phyloP scores from a whole-genome alignment of 1,284 basidiomycete species.

The Phellopilus nigrolimitatus region DNA sequence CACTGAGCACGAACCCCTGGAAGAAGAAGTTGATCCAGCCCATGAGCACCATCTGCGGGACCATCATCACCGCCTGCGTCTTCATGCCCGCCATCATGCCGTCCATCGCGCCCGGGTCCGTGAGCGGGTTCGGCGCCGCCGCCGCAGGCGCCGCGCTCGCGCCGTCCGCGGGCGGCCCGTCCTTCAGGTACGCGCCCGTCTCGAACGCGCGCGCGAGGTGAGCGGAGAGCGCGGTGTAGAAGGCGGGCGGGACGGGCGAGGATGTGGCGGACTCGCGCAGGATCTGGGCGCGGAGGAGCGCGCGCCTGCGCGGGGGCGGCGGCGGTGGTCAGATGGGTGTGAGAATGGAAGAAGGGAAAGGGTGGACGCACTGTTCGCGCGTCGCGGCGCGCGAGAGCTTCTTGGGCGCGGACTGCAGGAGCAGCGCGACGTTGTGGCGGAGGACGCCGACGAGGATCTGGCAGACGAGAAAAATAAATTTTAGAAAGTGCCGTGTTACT shows the following conservation, averaged over 20 bases:
- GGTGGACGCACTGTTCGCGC: slow-evolving; percentile 87
- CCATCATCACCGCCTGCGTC: slow-evolving; percentile 98
- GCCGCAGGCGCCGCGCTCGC: no score
- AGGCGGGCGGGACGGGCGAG: slow-evolving; percentile 73
- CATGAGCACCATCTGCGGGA: slow-evolving; percentile 98
- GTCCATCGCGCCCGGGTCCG: slow-evolving; percentile 91
- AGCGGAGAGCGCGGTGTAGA: slow-evolving; percentile 74
- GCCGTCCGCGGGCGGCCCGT: slow-evolving; percentile 63
- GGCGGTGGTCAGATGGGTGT: background rate
- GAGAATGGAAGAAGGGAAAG: background rate
- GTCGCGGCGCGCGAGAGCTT: slow-evolving; percentile 72
- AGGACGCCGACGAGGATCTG: slow-evolving; percentile 93
- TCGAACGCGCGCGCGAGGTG: slow-evolving; percentile 68
- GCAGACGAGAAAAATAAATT: background rate
- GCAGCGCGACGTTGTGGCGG: slow-evolving; percentile 86
- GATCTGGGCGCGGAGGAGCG: slow-evolving; percentile 77
- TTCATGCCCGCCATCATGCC: slow-evolving; percentile 99
- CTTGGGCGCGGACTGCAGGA: slow-evolving; percentile 85
- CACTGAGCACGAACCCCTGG: slow-evolving; percentile 95
- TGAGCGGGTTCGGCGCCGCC: slow-evolving; percentile 68
- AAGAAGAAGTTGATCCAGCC: slow-evolving; percentile 99
- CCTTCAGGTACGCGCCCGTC: slow-evolving; percentile 80
- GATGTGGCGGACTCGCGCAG: slow-evolving; percentile 75
- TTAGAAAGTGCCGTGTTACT: no score
- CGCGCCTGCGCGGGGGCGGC: slow-evolving; percentile 53